phyloP scores from a whole-genome alignment of 2,329 filamentous ascomycete species.

The Teratosphaeria destructans region DNA sequence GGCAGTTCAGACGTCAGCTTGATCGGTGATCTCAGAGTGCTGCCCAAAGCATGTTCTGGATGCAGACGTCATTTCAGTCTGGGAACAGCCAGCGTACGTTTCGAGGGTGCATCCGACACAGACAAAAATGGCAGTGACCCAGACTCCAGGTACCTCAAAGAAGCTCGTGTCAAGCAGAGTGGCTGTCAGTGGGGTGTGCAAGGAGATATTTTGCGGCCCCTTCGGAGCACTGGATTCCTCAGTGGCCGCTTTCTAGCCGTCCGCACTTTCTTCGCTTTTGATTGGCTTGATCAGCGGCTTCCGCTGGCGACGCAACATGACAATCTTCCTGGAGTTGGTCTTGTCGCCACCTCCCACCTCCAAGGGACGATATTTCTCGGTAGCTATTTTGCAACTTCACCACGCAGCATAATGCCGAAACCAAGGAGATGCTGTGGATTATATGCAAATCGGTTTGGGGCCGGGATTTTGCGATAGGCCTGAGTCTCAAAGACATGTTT shows the following conservation, averaged over 20 bases:
- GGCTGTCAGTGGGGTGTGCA: neutral
- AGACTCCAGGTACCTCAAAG: neutral
- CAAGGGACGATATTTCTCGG: neutral
- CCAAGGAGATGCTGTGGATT: neutral
- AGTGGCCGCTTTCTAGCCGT: neutral
- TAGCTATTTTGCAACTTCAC: neutral
- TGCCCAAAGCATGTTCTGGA: neutral
- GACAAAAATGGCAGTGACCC: neutral
- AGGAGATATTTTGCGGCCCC: neutral
- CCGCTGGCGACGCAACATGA: neutral
- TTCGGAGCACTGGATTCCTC: neutral
- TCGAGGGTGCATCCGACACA: neutral
- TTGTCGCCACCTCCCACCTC: neutral
- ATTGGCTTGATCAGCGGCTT: neutral
- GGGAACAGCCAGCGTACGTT: neutral
- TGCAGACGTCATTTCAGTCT: neutral
- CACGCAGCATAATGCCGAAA: neutral
- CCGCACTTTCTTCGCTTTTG: neutral
- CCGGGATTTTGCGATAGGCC: neutral
- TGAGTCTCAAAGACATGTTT: neutral
- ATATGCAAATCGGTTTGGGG: neutral
- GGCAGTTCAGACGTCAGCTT: neutral
- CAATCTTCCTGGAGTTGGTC: neutral
- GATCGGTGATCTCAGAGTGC: neutral
- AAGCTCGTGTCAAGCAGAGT: neutral